These are phyloP conservation scores for Claviceps fusiformis DNA, from an alignment of 2,329 filamentous ascomycete genomes.

Conservation along the genomic window DNA sequence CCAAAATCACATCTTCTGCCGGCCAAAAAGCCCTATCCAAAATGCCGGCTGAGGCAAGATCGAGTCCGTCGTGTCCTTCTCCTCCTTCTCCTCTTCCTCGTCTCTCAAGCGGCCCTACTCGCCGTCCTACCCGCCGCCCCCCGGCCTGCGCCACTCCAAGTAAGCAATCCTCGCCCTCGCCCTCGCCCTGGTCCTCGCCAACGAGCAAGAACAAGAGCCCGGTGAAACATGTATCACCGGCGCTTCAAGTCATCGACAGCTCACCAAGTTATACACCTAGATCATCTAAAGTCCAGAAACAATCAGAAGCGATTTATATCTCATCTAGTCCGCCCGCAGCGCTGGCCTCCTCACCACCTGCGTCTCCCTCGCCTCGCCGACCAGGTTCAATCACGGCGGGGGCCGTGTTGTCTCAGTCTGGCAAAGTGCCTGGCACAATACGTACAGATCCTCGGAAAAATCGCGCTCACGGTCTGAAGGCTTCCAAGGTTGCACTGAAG, in stretches of 20 bases:
- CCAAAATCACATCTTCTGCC: slow-evolving; percentile 17
- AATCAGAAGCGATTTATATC: slow-evolving; percentile 28
- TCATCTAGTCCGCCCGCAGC: slow-evolving; percentile 27
- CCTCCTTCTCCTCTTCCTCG: background rate
- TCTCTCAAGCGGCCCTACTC: background rate
- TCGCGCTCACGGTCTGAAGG: slow-evolving; percentile 10
- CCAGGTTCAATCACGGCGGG: slow-evolving; percentile 4
- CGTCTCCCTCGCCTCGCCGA: slow-evolving; percentile 11
- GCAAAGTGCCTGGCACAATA: slow-evolving; percentile 13
- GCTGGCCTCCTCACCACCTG: slow-evolving; percentile 16
- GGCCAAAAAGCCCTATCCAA: background rate
- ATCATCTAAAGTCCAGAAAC: slow-evolving; percentile 12
- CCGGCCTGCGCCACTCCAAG: slow-evolving; percentile 12
- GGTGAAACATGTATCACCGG: slow-evolving; percentile 8
- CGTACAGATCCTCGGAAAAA: slow-evolving; percentile 11
- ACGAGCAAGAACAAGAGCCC: slow-evolving; percentile 7
- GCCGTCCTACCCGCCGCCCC: background rate
- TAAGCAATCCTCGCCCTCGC: slow-evolving; percentile 21
- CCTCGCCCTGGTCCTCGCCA: background rate
- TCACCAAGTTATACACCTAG: slow-evolving; percentile 29
- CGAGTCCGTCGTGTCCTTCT: background rate
- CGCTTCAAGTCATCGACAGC: slow-evolving; percentile 27
- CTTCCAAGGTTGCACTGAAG: slow-evolving; percentile 2
- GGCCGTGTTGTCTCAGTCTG: slow-evolving; percentile 5
- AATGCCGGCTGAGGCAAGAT: slow-evolving; percentile 3